Base-by-base conservation (phyloP, 495 filamentous ascomycete genomes). In the Cercophora newfieldiana region DNA sequence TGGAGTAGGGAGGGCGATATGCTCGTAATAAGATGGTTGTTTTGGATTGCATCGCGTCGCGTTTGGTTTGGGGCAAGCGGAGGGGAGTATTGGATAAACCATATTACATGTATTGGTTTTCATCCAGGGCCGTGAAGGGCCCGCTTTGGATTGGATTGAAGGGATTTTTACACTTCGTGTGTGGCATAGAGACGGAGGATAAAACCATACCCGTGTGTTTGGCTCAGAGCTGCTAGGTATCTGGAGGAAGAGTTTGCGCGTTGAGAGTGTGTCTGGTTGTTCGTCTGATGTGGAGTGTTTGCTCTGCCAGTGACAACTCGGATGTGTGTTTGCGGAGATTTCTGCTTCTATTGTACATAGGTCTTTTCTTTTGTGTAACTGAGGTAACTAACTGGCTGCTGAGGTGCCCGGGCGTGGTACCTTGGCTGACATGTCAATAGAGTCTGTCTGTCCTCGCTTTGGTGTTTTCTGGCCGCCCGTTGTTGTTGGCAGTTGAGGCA, bases 161-260 rank as follows among this genome's bases (percentile, higher is more conserved):
- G 10, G 8, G 21, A 19, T 22, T 16, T 24, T 53, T 53, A 53
- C 50, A 53, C 10, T 8, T 44, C n/a, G 50, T 19, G 21, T 24
- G 50, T 29, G 26, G 54, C 22, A 30, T 30, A 30, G 54, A 57
- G 54, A 26, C 6, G 26, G 54, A 57, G 54, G 22, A 3, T 6
- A 57, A 57, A 57, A 28, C 54, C 54, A 57, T 57, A 57, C 54
- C 54, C 54, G 30, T 57, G 16, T 19, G 8, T 6, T 28, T 30
- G 16, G 22, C 24, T 29, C 28, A 29, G 22, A 29, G 54, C 28
- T 57, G 18, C 26, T n/a, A 29, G 22, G 18, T 53, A 24, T 53
- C 21, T 53, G 19, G 19, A 12, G 19, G 19, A 8, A 53, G 50
- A 24, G 50, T 53, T 53, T 26, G 5, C 50, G n/a, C n/a, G n/a